Base-by-base conservation (phyloP, 2,329 filamentous ascomycete species). In the Tolypocladium tundrense region DNA sequence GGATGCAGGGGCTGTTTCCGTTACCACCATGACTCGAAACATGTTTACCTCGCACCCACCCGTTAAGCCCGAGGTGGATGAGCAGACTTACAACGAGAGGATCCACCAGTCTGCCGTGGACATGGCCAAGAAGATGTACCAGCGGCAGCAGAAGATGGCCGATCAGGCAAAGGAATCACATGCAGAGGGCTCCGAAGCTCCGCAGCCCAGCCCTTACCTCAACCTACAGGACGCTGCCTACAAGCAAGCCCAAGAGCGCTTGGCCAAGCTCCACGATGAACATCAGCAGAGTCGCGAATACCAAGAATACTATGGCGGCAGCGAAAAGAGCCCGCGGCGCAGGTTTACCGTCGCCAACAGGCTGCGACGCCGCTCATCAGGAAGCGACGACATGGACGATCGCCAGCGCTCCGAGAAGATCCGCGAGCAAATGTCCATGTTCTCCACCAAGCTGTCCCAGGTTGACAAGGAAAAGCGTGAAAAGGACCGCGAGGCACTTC, bases 71-170 rank as follows among this genome's bases (percentile, higher is more conserved):
- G 90, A 95, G 66, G 74, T 85, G 0, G 87, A 94, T 45, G 91
- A 96, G 66, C 82, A 86, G 69, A 85, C 82, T 60, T 84, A 82
- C 59, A 82, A 86, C 51, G 88, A 91, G 63, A 84, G 86, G 5
- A 76, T 96, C 3, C 88, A 87, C 62, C 90, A 91, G 37, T 93
- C 91, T 24, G 91, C 92, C 2, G 77, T 96, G 3, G 90, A 88
- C 13, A 96, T 97, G 91, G 91, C 92, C 8, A 88, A 87, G 72
- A 84, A 88, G 64, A 93, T 96, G 85, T 96, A 91, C 68, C 82
- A 78, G 13, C 77, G 83, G 40, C 86, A 91, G 64, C 84, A 90
- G 61, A 82, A 80, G 60, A 80, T 79, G 60, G 76, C 81, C 1
- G 81, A 85, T 8, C 75, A 79, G 60, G 72, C 76, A 37, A 77